Evolutionary conservation across 2,329 filamentous ascomycete species (phyloP).

Genomic region (Nectriaceae sp.): DNA sequence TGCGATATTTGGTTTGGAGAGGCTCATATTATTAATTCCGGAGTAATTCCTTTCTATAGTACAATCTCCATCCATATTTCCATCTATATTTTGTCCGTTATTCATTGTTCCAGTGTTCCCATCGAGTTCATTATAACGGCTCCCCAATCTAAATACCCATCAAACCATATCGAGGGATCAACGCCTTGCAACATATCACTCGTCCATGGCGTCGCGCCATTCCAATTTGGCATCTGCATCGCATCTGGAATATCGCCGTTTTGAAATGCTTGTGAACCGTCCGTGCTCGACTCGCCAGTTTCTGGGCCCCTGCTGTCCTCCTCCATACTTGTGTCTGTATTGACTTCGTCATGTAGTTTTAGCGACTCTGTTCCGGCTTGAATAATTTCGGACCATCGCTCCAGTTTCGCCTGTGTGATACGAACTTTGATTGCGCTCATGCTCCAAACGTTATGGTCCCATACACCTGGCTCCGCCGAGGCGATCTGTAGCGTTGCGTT

Average conservation of each 20-base stretch:
- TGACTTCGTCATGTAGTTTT: conserved; percentile 18
- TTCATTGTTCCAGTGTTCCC: conserved; percentile 23
- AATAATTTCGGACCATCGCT: conserved; percentile 49
- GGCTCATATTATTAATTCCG: too few relatives aligned
- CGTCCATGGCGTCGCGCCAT: conserved; percentile 31
- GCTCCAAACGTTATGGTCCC: conserved; percentile 50
- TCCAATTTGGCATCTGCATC: conserved; percentile 27
- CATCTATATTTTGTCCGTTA: too few relatives aligned
- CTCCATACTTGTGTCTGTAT: conserved; percentile 23
- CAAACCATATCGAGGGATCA: conserved; percentile 38
- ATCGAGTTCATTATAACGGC: conserved; percentile 34
- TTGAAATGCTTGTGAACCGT: conserved; percentile 7
- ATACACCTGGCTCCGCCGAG: conserved; percentile 32
- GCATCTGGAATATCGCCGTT: conserved; percentile 25
- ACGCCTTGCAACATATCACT: conserved; percentile 35
- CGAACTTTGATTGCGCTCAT: conserved; percentile 49
- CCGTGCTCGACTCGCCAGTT: neutral
- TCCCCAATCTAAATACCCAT: conserved; percentile 38
- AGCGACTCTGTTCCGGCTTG: conserved; percentile 35
- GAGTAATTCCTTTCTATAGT: too few relatives aligned
- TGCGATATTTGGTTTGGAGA: too few relatives aligned
- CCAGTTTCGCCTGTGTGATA: conserved; percentile 48
- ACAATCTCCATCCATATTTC: too few relatives aligned
- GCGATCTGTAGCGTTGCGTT: conserved; percentile 37
- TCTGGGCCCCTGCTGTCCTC: conserved; percentile 1